Evolutionary conservation across 2,329 filamentous ascomycete species (phyloP).

Genomic region (Monilinia fructigena): DNA sequence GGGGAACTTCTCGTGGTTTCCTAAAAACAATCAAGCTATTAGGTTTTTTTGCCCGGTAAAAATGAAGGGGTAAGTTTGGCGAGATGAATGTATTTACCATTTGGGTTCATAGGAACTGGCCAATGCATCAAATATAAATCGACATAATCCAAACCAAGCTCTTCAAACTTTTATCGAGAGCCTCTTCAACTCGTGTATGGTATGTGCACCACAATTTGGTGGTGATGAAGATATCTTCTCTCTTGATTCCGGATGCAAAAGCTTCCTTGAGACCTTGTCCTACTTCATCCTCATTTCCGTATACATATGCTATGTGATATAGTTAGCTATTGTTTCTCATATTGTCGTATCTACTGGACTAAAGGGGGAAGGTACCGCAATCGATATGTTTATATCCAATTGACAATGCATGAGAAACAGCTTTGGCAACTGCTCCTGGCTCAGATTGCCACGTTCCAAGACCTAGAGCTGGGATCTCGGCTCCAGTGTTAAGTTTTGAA

Average conservation of each 20-base stretch:
- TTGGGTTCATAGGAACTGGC: constrained; percentile 77
- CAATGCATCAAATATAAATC: constrained; percentile 84
- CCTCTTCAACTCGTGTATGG: constrained; percentile 66
- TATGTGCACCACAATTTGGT: constrained; percentile 74
- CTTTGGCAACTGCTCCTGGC: constrained; percentile 44
- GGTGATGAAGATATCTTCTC: constrained; percentile 63
- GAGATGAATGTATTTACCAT: constrained; percentile 47
- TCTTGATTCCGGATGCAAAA: constrained; percentile 63
- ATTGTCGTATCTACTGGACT: constrained; percentile 30
- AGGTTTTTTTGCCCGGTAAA: constrained; percentile 13
- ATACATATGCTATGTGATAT: constrained; percentile 60
- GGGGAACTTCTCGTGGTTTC: constrained; percentile 72
- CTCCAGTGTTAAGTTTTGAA: constrained; percentile 41
- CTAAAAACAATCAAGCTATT: constrained; percentile 37
- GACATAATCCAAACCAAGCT: constrained; percentile 73
- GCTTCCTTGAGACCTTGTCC: constrained; percentile 71
- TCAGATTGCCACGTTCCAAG: constrained; percentile 47
- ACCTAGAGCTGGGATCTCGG: constrained; percentile 43
- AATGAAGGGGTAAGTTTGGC: constrained; percentile 16
- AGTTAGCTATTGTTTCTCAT: constrained; percentile 40
- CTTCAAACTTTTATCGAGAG: constrained; percentile 70
- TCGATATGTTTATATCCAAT: constrained; percentile 56
- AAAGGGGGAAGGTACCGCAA: constrained; percentile 24
- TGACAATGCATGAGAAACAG: constrained; percentile 44
- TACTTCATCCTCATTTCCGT: constrained; percentile 80